Evolutionary conservation across 1,284 basidiomycete genomes (phyloP), one percentile per base, ranked within the genome.

Genomic region (Spongiforma sp.): DNA sequence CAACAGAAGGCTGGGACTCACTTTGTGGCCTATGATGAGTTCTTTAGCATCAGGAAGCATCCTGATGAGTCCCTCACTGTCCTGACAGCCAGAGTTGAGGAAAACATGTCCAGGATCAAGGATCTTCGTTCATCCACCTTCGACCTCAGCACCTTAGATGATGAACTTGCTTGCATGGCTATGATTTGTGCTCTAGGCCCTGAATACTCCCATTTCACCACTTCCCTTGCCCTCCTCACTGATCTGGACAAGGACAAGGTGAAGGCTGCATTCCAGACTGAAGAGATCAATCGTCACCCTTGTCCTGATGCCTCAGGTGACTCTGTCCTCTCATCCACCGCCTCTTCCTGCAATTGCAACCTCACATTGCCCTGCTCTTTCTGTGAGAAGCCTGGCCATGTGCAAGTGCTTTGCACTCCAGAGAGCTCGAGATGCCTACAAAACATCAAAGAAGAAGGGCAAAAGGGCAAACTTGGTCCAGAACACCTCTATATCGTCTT

Each of bases 1-100:
- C 41, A 63, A 14, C 58, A 60, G 24, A 59, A 57, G 28, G 52
- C 58, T 9, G 34, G 53, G 1, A 57, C 64, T 48, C 61, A 71
- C 30, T 78, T 78, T 65, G 77, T 75, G 60, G 74, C 76, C 61
- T 79, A 76, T 68, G 73, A 78, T 36, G 59, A 72, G 30, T 68
- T 79, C 48, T 73, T 80, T 58, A 65, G 64, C 21, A 75, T 79
- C 61, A 62, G 63, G 32, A 77, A 76, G 63, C 43, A 62, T 21
- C 65, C 74, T 10, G 67, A 73, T 24, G 72, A 80, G 63, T 65
- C 69, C 21, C 71, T 80, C 6, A 57, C 63, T 39, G 50, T 61
- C 39, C 68, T 79, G 1, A 68, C 69, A 37, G 69, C 68, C 26
- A 61, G 75, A 37, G 67, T 77, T 24, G 71, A 76, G 24, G 59